Conservation (phyloP, 148 eudicot species). For the Chenopodium suecicum region DNA sequence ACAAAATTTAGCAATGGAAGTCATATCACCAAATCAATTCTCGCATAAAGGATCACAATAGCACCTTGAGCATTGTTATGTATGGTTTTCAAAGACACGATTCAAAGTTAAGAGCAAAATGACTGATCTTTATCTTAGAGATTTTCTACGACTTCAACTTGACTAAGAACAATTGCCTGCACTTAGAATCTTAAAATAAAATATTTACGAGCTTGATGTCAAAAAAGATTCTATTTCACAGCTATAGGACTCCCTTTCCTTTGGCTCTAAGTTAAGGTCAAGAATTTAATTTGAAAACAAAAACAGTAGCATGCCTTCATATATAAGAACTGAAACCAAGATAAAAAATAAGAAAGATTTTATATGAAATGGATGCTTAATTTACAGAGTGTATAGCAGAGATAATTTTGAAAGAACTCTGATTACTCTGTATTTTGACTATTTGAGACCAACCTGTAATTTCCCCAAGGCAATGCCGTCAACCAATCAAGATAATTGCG, state of each 20-base stretch:
- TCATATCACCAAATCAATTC: not conserved
- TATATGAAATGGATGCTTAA: not conserved
- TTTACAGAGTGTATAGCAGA: not conserved
- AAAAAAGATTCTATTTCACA: not conserved
- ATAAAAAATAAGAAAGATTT: not conserved
- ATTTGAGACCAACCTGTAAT: constrained; percentile 64
- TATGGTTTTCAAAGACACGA: not conserved
- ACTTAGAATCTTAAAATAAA: too few relatives aligned
- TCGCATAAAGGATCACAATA: not conserved
- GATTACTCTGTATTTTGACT: constrained; percentile 1
- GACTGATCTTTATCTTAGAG: not conserved
- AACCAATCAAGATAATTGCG: constrained; percentile 99
- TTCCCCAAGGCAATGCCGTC: constrained; percentile 98
- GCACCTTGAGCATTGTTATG: not conserved
- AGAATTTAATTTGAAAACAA: not conserved
- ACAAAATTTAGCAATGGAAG: not conserved
- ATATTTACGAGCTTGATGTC: not conserved
- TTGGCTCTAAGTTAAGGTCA: not conserved
- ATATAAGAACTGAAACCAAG: not conserved
- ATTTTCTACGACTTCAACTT: not conserved
- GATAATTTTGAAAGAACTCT: not conserved
- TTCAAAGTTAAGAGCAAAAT: not conserved
- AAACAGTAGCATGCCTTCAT: not conserved
- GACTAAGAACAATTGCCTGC: too few relatives aligned
- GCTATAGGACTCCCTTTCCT: not conserved